These are phyloP conservation scores for Epithemia pelagica DNA, from an alignment of 108 stramenopile species.

Conservation along the genomic window DNA sequence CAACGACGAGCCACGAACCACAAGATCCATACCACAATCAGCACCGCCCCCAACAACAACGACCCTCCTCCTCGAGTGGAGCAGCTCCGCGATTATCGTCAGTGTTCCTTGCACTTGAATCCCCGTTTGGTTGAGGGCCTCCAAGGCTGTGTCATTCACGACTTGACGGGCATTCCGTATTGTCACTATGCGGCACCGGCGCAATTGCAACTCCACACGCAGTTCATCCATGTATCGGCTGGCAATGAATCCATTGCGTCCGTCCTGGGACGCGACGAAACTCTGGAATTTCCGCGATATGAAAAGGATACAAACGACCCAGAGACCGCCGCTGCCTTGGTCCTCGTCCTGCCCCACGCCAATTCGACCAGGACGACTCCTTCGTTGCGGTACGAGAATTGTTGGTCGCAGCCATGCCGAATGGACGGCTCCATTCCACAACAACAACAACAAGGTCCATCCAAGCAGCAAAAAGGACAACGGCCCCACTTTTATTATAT, in stretches of 20 bases:
- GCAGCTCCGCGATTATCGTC: too few relatives aligned
- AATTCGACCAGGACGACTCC: too few relatives aligned
- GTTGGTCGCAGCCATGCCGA: not conserved
- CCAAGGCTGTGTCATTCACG: not conserved
- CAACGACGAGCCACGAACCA: too few relatives aligned
- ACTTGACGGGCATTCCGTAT: not conserved
- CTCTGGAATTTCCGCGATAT: not conserved
- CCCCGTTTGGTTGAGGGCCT: too few relatives aligned
- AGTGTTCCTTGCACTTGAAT: too few relatives aligned
- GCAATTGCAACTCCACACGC: not conserved
- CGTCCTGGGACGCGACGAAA: not conserved
- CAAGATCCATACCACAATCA: too few relatives aligned
- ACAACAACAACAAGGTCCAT: not conserved
- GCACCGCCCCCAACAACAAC: too few relatives aligned
- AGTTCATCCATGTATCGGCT: not conserved
- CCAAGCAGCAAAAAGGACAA: too few relatives aligned
- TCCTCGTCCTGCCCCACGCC: too few relatives aligned
- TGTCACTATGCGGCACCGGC: not conserved
- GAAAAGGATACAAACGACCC: not conserved
- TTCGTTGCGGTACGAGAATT: not conserved
- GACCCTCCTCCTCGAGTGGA: too few relatives aligned
- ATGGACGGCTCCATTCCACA: not conserved
- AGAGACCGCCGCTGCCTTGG: not conserved
- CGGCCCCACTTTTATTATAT: not conserved
- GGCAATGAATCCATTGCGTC: not conserved